Percentiles rank a stretch among this genome's conserved stretches.
These are phyloP conservation scores for Zygotorulaspora sp. DNA, from an alignment of 805 yeast genomes.

Conservation along the genomic window DNA sequence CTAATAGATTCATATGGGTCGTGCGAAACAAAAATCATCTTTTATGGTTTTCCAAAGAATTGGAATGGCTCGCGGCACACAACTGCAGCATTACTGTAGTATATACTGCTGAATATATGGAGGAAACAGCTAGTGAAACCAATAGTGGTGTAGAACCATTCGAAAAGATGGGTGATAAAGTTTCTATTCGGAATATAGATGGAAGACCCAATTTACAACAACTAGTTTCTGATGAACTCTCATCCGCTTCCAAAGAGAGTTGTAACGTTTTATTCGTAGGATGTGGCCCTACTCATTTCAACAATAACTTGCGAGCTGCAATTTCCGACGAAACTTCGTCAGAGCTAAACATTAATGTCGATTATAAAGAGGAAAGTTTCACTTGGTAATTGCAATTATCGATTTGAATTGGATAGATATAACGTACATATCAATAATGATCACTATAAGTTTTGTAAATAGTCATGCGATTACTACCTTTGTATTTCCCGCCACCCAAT, in stretches of 20 bases:
- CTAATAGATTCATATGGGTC: slow-evolving; percentile 56
- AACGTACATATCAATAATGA: too few species aligned
- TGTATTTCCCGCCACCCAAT: too few species aligned
- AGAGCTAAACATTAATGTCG: slow-evolving; percentile 28
- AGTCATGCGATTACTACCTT: too few species aligned
- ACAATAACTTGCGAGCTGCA: slow-evolving; percentile 49
- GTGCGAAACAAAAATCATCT: slow-evolving; percentile 50
- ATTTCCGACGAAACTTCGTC: slow-evolving; percentile 39
- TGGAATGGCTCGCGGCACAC: slow-evolving; percentile 32
- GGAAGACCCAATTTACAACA: slow-evolving; percentile 46
- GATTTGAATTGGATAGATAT: too few species aligned
- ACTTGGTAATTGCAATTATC: too few species aligned
- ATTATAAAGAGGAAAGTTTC: slow-evolving; percentile 34
- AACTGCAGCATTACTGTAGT: slow-evolving; percentile 27
- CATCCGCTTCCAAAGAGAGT: slow-evolving; percentile 29
- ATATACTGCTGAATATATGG: slow-evolving; percentile 9
- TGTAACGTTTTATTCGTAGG: slow-evolving; percentile 51
- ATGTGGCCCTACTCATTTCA: slow-evolving; percentile 61
- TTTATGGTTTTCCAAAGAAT: slow-evolving; percentile 44
- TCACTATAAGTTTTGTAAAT: too few species aligned
- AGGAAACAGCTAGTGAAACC: slow-evolving; percentile 11
- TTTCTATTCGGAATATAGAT: slow-evolving; percentile 20
- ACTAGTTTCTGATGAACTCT: slow-evolving; percentile 38
- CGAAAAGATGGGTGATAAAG: slow-evolving; percentile 4
- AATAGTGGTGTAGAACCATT: too few species aligned